Base-by-base conservation (phyloP, 352 stramenopile species). In the Pythium scleroteichum region DNA sequence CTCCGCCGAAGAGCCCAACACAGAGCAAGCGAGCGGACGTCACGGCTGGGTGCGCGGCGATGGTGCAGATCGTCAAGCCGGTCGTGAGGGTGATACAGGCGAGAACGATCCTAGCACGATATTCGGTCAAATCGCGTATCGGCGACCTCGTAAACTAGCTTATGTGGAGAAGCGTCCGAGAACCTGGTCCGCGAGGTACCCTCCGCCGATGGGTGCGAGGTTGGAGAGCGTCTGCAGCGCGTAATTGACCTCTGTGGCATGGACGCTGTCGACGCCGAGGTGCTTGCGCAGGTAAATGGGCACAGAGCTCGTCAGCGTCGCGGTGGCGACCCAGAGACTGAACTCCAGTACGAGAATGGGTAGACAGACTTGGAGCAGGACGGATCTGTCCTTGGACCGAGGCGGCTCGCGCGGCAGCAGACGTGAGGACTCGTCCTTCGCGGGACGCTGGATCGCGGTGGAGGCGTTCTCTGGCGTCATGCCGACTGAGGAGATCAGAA, bases 201-300 rank as follows among this genome's bases (percentile, higher is more conserved):
- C 85, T 32, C 85, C 85, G 14, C 90, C 70, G 42, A 95, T 65
- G 41, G 85, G 83, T 62, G 79, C 90, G 33, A 95, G 75, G 59
- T 95, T 93, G 55, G 78, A 86, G 14, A 92, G 75, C 54, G 83
- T 90, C 55, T 82, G 88, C 64, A 93, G 88, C 7, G 82, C 82
- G 13, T 73, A 82, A 70, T 92, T 92, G 54, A 95, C 72, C 68
- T 95, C 85, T 10, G 85, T 92, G 14, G 83, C 80, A 14, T 85
- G 71, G 38, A 91, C 85, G 26, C 69, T 90, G 68, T 68, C 86
- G 32, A 93, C 66, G 7, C 84, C 82, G 54, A 93, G 53, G 65
- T 93, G 80, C 59, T 90, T 90, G 61, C 87, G 82, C 64, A 95
- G 90, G 71, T 93, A 95, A 58, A 95, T 92, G 3, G 80, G 80